Conservation (phyloP, 2,329 filamentous ascomycete species). For the Aciculosporium take region DNA sequence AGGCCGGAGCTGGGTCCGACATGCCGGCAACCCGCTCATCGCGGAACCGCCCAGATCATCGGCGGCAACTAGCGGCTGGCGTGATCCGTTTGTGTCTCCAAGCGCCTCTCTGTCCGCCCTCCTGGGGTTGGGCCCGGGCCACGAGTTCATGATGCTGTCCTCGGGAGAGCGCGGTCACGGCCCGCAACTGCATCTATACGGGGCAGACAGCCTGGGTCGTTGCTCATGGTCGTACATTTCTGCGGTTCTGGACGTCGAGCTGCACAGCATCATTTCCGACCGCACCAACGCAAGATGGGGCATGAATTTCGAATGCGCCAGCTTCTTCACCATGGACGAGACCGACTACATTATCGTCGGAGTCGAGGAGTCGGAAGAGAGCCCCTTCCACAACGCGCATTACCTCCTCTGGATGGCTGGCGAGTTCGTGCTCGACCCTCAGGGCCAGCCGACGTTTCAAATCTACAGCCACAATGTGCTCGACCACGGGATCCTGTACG, state of each 20-base stretch:
- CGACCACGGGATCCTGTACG: conserved; percentile 12
- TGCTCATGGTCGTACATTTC: conserved; percentile 11
- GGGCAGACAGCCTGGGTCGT: conserved; percentile 9
- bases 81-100: conserved; percentile 14
- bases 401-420: conserved; percentile 8
- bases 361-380: conserved; percentile 8
- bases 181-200: conserved; percentile 12
- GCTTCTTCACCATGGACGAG: conserved; percentile 6
- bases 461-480: conserved; percentile 7
- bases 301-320: conserved; percentile 14
- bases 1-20: conserved; percentile 11
- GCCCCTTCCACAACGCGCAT: conserved; percentile 6
- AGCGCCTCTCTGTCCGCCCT: conserved; percentile 10
- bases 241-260: conserved; percentile 5
- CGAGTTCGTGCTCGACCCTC: background rate
- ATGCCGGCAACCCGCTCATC: conserved; percentile 11
- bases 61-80: conserved; percentile 12
- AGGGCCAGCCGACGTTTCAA: conserved; percentile 4
- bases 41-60: conserved; percentile 9
- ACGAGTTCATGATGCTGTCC: conserved; percentile 28
- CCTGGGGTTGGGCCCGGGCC: conserved; percentile 6
- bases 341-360: conserved; percentile 9
- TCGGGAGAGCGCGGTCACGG: conserved; percentile 11
- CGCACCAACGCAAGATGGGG: conserved; percentile 5
- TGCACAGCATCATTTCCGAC: conserved; percentile 2